These are phyloP conservation scores for Salicornia ramosissima DNA, from an alignment of 148 eudicot genomes.

Conservation along the genomic window DNA sequence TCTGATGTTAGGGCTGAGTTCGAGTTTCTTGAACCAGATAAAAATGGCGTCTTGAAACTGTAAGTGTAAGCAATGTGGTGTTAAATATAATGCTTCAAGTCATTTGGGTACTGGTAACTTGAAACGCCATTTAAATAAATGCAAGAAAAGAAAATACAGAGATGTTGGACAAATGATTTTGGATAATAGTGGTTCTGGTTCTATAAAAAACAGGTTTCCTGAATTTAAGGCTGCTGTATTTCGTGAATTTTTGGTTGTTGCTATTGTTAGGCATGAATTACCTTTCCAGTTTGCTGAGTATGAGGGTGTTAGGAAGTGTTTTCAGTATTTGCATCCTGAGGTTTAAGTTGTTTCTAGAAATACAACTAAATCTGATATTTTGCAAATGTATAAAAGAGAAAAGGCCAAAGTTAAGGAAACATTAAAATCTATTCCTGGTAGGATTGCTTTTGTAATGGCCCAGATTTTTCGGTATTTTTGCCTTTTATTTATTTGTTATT, in stretches of 20 bases:
- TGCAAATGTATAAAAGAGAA: not conserved
- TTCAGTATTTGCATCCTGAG: not conserved
- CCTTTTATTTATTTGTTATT: too few species aligned
- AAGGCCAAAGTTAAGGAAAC: not conserved
- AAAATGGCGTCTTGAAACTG: not conserved
- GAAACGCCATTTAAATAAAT: not conserved
- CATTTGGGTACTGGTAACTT: not conserved
- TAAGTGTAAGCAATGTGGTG: not conserved
- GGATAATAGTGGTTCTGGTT: not conserved
- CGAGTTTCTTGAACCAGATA: not conserved
- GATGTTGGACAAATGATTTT: not conserved
- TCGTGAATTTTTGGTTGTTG: conserved; percentile 5
- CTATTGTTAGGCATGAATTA: not conserved
- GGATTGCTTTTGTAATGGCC: conserved; percentile 1
- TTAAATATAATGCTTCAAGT: not conserved
- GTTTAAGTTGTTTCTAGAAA: not conserved
- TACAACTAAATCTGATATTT: not conserved
- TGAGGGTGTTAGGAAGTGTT: not conserved
- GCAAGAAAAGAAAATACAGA: not conserved
- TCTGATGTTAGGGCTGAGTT: not conserved
- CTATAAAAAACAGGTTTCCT: not conserved
- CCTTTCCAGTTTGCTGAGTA: conserved; percentile 13
- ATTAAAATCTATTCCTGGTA: not conserved
- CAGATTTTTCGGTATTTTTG: too few species aligned
- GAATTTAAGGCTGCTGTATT: not conserved